phyloP scores from a whole-genome alignment of 495 filamentous ascomycete genomes.

The Aspergillus hancockii region DNA sequence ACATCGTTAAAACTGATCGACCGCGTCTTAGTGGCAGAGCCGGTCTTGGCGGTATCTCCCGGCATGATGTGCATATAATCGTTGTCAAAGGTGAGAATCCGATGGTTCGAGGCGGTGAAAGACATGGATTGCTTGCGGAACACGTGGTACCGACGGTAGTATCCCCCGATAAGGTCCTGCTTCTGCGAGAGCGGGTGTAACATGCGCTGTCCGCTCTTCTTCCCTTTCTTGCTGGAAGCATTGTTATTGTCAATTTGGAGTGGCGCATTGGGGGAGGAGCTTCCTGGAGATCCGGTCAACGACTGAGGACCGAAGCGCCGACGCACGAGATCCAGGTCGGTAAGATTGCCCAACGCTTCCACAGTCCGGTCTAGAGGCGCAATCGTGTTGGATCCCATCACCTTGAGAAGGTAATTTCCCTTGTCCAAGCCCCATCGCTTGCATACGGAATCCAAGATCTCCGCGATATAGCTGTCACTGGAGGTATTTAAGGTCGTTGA shows the following conservation, averaged over 20 bases:
- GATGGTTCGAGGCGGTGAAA: slow-evolving; percentile 80
- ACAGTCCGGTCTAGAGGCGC: slow-evolving; percentile 86
- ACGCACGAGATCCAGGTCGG: slow-evolving; percentile 82
- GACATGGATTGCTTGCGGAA: slow-evolving; percentile 93
- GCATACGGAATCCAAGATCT: slow-evolving; percentile 89
- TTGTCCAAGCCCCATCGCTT: slow-evolving; percentile 88
- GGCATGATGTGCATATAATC: slow-evolving; percentile 97
- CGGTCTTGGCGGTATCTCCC: slow-evolving; percentile 56
- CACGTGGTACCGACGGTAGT: slow-evolving; percentile 85
- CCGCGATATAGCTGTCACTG: slow-evolving; percentile 91
- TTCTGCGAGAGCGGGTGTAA: slow-evolving; percentile 80
- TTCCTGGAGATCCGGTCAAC: slow-evolving; percentile 76
- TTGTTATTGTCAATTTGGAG: slow-evolving; percentile 54
- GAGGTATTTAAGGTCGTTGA: slow-evolving; percentile 77
- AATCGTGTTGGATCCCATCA: slow-evolving; percentile 80
- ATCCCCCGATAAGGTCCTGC: slow-evolving; percentile 68
- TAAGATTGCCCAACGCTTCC: slow-evolving; percentile 79
- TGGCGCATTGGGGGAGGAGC: slow-evolving; percentile 76
- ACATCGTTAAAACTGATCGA: slow-evolving; percentile 92
- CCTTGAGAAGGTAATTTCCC: slow-evolving; percentile 82
- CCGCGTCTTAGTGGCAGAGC: slow-evolving; percentile 71
- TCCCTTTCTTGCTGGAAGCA: slow-evolving; percentile 60
- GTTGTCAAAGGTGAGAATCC: slow-evolving; percentile 85
- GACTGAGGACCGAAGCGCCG: slow-evolving; percentile 82
- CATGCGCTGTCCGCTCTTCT: slow-evolving; percentile 61